phyloP scores from a whole-genome alignment of 1,284 basidiomycete genomes.

The Coriolopsis trogii region DNA sequence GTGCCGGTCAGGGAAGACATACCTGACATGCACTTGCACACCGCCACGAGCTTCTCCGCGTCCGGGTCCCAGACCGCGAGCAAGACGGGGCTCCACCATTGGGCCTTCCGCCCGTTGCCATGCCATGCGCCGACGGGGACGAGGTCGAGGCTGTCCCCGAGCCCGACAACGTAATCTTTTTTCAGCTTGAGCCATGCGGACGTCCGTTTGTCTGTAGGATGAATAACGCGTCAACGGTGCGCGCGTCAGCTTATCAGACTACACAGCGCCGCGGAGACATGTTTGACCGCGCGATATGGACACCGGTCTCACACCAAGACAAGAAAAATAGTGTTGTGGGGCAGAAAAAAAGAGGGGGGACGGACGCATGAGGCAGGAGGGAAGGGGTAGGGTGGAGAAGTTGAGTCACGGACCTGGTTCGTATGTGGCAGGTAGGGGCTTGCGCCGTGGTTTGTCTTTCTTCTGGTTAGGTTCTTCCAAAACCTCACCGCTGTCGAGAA shows the following conservation, averaged over 20 bases:
- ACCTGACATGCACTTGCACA: constrained; percentile 90
- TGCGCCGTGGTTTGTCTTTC: constrained; percentile 54
- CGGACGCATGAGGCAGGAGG: background rate
- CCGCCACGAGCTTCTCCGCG: constrained; percentile 71
- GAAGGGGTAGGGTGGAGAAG: background rate
- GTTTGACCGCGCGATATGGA: too few relatives aligned
- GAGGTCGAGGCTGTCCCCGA: constrained; percentile 74
- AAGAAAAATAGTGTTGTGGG: too few relatives aligned
- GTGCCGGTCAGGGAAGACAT: too few relatives aligned
- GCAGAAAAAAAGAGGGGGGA: too few relatives aligned
- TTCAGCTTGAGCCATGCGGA: constrained; percentile 58
- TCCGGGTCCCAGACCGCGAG: constrained; percentile 81
- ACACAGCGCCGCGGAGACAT: background rate
- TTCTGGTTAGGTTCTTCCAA: constrained; percentile 38
- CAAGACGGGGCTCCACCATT: constrained; percentile 93
- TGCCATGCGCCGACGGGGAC: constrained; percentile 81
- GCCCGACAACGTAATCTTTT: constrained; percentile 83
- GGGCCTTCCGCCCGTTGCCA: constrained; percentile 89
- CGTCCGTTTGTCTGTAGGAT: constrained; percentile 78
- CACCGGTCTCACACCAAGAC: too few relatives aligned
- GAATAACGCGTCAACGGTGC: constrained; percentile 17
- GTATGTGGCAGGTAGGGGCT: constrained; percentile 85
- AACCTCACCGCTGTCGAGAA: constrained; percentile 57
- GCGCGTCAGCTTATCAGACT: constrained; percentile 11
- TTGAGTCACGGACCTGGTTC: constrained; percentile 79